Percentiles rank a stretch among this genome's conserved stretches.
Conservation (phyloP, 495 filamentous ascomycete genomes). For the Hypoxylon fuscum region DNA sequence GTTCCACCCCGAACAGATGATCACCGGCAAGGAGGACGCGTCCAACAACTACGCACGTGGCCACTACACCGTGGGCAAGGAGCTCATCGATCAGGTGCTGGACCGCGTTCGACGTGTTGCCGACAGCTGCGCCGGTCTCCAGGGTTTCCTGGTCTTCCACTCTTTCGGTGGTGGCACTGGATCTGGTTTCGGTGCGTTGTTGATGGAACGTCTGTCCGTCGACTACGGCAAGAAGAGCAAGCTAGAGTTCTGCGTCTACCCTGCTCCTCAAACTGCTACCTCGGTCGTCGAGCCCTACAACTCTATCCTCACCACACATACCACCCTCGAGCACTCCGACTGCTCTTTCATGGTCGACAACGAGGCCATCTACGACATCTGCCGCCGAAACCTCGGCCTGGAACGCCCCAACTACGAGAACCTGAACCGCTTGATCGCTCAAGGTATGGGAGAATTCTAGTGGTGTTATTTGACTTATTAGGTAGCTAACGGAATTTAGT, state of each 20-base stretch:
- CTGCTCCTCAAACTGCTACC: constrained; percentile 93
- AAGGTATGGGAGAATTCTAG: constrained; percentile 63
- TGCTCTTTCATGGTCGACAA: constrained; percentile 99
- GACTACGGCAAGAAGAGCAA: constrained; percentile 99
- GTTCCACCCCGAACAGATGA: constrained; percentile 99
- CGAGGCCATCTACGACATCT: constrained; percentile 99
- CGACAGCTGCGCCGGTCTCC: constrained; percentile 96
- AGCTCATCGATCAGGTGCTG: constrained; percentile 95
- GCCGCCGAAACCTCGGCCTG: constrained; percentile 94
- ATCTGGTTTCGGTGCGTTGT: constrained; percentile 95
- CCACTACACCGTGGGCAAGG: constrained; percentile 99
- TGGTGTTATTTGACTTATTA: not conserved
- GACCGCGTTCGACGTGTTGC: constrained; percentile 96
- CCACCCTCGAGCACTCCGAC: constrained; percentile 98
- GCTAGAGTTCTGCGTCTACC: constrained; percentile 99
- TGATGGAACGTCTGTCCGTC: constrained; percentile 97
- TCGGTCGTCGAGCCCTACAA: constrained; percentile 99
- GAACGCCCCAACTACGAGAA: constrained; percentile 94
- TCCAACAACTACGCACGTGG: constrained; percentile 99
- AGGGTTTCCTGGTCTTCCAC: constrained; percentile 99
- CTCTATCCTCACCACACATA: constrained; percentile 98
- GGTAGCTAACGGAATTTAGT: constrained; percentile 61
- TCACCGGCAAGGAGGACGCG: constrained; percentile 99
- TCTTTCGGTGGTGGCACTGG: constrained; percentile 99
- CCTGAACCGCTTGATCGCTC: constrained; percentile 88